Percentiles rank a stretch among this genome's conserved stretches.
phyloP scores from a whole-genome alignment of 208 protist species.

The Leishmania tarentolae region DNA sequence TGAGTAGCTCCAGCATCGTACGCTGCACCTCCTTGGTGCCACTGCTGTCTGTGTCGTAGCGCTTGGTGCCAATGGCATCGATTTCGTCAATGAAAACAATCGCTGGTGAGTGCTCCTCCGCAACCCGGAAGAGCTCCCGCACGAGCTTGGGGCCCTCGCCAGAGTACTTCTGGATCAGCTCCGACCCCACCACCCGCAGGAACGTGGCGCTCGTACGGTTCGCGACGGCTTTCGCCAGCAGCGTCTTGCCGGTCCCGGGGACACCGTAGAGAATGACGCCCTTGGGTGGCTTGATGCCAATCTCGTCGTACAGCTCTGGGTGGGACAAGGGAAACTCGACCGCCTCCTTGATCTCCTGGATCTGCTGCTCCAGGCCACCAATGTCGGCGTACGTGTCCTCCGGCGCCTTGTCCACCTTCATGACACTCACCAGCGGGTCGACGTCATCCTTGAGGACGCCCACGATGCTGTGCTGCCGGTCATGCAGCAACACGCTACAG shows the following conservation, averaged over 20 bases:
- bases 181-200: constrained; percentile 99
- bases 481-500: constrained; percentile 97
- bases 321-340: constrained; percentile 99
- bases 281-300: constrained; percentile 99
- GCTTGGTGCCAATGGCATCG: constrained; percentile 99
- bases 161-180: constrained; percentile 99
- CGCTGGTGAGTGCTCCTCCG: constrained; percentile 98
- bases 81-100: constrained; percentile 99
- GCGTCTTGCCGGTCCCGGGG: constrained; percentile 98
- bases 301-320: constrained; percentile 99
- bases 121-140: constrained; percentile 99
- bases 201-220: constrained; percentile 99
- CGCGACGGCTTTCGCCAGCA: constrained; percentile 99
- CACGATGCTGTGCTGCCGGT: constrained; percentile 97
- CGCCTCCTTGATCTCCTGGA: constrained; percentile 99
- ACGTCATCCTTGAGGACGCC: constrained; percentile 98
- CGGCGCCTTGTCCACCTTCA: constrained; percentile 99
- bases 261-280: constrained; percentile 99
- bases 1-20: constrained; percentile 99
- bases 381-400: constrained; percentile 99
- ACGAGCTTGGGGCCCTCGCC: constrained; percentile 99
- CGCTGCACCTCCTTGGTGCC: constrained; percentile 99
- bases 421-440: constrained; percentile 99
- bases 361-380: constrained; percentile 99
- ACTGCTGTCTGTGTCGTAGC: constrained; percentile 97